Conservation (phyloP, 345 rosid genomes). For the Excoecaria agallocha region DNA sequence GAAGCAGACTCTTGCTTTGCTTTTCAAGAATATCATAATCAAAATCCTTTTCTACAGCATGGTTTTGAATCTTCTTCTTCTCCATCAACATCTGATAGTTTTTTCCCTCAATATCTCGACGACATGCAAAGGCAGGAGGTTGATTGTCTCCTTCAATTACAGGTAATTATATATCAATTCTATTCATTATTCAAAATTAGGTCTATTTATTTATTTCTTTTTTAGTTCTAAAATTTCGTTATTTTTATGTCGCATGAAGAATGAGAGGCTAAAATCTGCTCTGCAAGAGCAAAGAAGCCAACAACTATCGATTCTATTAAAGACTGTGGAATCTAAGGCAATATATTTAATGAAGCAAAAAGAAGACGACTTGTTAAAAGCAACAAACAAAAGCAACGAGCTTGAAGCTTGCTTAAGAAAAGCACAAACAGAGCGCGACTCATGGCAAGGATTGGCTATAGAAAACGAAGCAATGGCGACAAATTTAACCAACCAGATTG, state of each 20-base stretch:
- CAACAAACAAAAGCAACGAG: constrained; percentile 47
- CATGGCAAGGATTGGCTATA: constrained; percentile 60
- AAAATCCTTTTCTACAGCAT: constrained; percentile 12
- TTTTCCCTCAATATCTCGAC: constrained; percentile 25
- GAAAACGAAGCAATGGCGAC: constrained; percentile 57
- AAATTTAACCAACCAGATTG: constrained; percentile 44
- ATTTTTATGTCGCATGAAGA: constrained; percentile 26
- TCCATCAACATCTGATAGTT: constrained; percentile 17
- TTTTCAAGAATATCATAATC: constrained; percentile 21
- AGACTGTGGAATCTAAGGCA: constrained; percentile 43
- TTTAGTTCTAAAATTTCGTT: background rate
- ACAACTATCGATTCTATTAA: constrained; percentile 35
- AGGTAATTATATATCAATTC: constrained; percentile 17
- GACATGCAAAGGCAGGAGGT: constrained; percentile 41
- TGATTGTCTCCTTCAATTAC: constrained; percentile 34
- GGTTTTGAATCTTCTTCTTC: constrained; percentile 11
- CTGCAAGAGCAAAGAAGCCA: constrained; percentile 61
- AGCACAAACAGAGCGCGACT: constrained; percentile 53
- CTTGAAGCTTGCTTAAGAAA: constrained; percentile 50
- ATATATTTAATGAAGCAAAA: constrained; percentile 43
- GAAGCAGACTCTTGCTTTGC: constrained; percentile 17
- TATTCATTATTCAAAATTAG: background rate
- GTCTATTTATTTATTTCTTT: background rate
- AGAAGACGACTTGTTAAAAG: constrained; percentile 58
- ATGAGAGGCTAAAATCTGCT: constrained; percentile 44